Conservation (phyloP, 495 filamentous ascomycete genomes). For the Parathielavia hyrcaniae region DNA sequence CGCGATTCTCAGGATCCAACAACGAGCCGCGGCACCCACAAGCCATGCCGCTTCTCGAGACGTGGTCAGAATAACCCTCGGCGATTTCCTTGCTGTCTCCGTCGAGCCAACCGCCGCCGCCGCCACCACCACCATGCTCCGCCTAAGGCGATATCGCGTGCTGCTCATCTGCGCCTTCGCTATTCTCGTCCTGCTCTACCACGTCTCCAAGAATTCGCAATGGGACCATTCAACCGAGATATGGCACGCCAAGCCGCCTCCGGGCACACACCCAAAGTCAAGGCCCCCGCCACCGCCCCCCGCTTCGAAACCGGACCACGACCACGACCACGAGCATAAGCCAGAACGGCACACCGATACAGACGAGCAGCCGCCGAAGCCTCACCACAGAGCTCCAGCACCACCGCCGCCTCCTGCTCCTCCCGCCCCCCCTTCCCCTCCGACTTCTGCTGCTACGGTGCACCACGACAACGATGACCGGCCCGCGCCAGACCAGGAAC, state of each 20-base stretch:
- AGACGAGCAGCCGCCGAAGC: background rate
- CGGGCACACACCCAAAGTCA: background rate
- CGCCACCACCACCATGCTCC: slow-evolving; percentile 54
- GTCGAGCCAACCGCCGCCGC: slow-evolving; percentile 2
- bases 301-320: slow-evolving; percentile 2
- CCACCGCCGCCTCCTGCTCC: slow-evolving; percentile 9
- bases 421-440: too few species aligned
- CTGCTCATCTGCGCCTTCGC: slow-evolving; percentile 65
- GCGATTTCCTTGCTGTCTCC: background rate
- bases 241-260: slow-evolving; percentile 11
- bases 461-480: slow-evolving; percentile 18
- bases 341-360: background rate
- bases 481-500: slow-evolving; percentile 10
- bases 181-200: slow-evolving; percentile 57
- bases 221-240: slow-evolving; percentile 38
- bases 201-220: slow-evolving; percentile 51
- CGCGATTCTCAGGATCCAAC: background rate
- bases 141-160: slow-evolving; percentile 68
- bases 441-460: background rate
- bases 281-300: background rate
- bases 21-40: background rate
- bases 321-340: slow-evolving; percentile 1
- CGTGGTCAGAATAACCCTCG: background rate
- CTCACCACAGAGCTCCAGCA: slow-evolving; percentile 5
- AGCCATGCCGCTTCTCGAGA: slow-evolving; percentile 5